Evolutionary conservation across 768 basidiomycete genomes (phyloP).

Genomic region (Cyclocybe aegerita): DNA sequence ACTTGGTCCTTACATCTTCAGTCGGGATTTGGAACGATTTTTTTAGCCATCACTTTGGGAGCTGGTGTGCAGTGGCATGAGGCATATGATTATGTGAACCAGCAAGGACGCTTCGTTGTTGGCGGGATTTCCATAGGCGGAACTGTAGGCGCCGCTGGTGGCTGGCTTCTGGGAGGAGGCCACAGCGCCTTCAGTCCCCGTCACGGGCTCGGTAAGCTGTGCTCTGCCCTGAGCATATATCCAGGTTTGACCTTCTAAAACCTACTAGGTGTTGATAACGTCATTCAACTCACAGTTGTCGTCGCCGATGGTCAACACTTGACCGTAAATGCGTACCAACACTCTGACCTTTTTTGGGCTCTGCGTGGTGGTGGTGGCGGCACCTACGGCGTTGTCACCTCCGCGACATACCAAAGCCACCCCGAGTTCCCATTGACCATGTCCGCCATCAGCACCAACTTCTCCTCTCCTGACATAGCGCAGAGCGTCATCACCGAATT

Average conservation of each 20-base stretch:
- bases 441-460: neutral
- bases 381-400: constrained; percentile 21
- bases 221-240: neutral
- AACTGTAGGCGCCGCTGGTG: constrained; percentile 41
- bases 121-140: constrained; percentile 34
- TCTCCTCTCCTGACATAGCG: too few relatives aligned
- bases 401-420: constrained; percentile 14
- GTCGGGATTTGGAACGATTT: neutral
- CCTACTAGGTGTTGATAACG: constrained; percentile 37
- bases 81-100: constrained; percentile 29
- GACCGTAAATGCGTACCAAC: constrained; percentile 32
- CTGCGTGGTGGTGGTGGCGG: constrained; percentile 35
- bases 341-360: constrained; percentile 46
- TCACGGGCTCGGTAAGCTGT: constrained; percentile 33
- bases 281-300: constrained; percentile 39
- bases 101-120: constrained; percentile 32
- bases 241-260: neutral
- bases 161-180: constrained; percentile 43
- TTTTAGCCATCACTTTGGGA: constrained; percentile 21
- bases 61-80: constrained; percentile 39
- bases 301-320: constrained; percentile 33
- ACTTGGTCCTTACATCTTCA: neutral
- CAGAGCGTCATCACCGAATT: too few relatives aligned
- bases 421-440: constrained; percentile 3
- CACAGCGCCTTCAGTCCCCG: constrained; percentile 33